These are phyloP conservation scores for Penicillium cosmopolitanum DNA, from an alignment of 495 filamentous ascomycete species.

Conservation along the genomic window DNA sequence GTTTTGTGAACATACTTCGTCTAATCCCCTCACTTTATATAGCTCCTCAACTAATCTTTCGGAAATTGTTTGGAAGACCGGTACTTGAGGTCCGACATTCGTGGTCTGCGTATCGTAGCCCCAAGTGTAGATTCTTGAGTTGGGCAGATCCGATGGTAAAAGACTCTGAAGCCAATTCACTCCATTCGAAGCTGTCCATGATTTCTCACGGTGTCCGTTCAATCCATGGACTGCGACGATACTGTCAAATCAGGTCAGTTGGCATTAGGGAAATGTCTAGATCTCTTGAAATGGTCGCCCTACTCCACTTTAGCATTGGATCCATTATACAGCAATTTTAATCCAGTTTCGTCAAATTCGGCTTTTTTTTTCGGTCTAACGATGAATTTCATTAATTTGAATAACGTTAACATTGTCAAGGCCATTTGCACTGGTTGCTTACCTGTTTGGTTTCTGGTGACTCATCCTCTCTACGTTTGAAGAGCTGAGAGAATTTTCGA, in stretches of 20 bases:
- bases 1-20: constrained; percentile 20
- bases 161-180: constrained; percentile 54
- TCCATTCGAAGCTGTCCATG: constrained; percentile 44
- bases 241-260: constrained; percentile 2
- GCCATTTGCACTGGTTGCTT: background rate
- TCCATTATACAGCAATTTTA: constrained; percentile 13
- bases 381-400: background rate
- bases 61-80: constrained; percentile 34
- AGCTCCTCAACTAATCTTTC: constrained; percentile 35
- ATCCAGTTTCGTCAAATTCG: constrained; percentile 3
- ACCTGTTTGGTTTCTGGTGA: background rate
- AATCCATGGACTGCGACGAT: constrained; percentile 37
- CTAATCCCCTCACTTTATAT: constrained; percentile 23
- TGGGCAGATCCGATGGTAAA: constrained; percentile 45
- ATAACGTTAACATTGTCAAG: background rate
- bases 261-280: background rate
- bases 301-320: constrained; percentile 10
- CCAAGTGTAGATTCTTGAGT: constrained; percentile 52
- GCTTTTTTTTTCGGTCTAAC: background rate
- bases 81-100: constrained; percentile 9
- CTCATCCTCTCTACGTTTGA: background rate
- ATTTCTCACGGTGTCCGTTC: constrained; percentile 30
- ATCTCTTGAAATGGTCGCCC: background rate
- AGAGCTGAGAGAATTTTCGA: background rate
- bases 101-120: constrained; percentile 47